These are phyloP conservation scores for Chlorella sp. DNA, from an alignment of 139 green algal genomes.

Conservation along the genomic window DNA sequence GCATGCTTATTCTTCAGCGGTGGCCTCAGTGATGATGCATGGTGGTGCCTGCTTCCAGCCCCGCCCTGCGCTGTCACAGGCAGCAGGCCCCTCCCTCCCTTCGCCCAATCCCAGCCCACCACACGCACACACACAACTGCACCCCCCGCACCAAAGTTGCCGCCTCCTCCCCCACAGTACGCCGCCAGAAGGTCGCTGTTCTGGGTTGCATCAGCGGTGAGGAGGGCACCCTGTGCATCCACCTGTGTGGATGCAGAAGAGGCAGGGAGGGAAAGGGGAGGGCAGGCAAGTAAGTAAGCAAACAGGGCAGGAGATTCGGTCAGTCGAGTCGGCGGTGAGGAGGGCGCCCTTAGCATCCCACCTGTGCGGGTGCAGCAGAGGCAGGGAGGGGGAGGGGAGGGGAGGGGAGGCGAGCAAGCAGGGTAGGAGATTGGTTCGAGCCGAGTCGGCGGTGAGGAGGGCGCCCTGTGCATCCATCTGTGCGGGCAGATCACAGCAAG, in stretches of 20 bases:
- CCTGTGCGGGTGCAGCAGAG: background rate
- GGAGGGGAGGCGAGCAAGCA: background rate
- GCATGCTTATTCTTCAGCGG: too few species aligned
- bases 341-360: background rate
- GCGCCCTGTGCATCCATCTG: background rate
- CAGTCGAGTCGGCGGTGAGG: background rate
- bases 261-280: background rate
- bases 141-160: conserved; percentile 15
- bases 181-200: conserved; percentile 14
- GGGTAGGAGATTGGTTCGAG: background rate
- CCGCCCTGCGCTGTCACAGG: background rate
- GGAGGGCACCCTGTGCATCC: background rate
- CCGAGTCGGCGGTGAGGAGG: background rate
- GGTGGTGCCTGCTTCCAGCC: too few species aligned
- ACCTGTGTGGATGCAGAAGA: background rate
- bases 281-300: background rate
- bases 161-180: background rate
- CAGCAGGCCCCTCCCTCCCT: background rate
- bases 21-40: too few species aligned
- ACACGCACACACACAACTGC: background rate
- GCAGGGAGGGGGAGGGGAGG: background rate
- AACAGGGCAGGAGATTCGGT: background rate
- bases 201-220: background rate
- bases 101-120: background rate
- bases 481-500: background rate